A percentile compares a stretch with the other conserved stretches of the same genome.
Evolutionary conservation across 108 stramenopile genomes (phyloP).

Genomic region (Licmophora abbreviata): DNA sequence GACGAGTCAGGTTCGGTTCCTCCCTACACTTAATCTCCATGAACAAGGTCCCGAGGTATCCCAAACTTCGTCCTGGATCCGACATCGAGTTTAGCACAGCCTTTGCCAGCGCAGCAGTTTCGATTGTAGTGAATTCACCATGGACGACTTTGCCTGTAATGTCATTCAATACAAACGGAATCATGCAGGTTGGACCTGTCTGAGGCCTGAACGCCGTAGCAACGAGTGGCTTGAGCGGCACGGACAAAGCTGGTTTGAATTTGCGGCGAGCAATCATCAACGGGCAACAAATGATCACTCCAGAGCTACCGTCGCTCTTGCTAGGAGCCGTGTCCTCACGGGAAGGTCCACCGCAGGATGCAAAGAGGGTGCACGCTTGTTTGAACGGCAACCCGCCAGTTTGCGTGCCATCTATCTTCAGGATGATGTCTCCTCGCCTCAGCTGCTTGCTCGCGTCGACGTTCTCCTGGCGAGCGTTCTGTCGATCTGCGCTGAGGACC

Average conservation of each 20-base stretch:
- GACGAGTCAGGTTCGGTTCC: too few relatives aligned
- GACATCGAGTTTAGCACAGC: too few relatives aligned
- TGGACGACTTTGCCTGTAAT: background rate
- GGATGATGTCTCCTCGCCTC: constrained; percentile 58
- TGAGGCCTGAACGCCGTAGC: too few relatives aligned
- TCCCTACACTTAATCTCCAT: too few relatives aligned
- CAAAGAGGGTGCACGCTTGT: constrained; percentile 44
- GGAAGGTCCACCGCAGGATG: constrained; percentile 1
- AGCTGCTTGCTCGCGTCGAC: constrained; percentile 12
- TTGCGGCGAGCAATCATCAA: background rate
- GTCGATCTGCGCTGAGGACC: constrained; percentile 40
- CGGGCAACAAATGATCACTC: background rate
- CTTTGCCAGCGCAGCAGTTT: too few relatives aligned
- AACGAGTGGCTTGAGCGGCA: too few relatives aligned
- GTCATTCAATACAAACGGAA: too few relatives aligned
- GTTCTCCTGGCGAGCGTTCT: constrained; percentile 23
- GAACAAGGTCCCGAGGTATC: too few relatives aligned
- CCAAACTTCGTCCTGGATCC: constrained; percentile 2
- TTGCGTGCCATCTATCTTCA: constrained; percentile 37
- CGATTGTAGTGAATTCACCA: too few relatives aligned
- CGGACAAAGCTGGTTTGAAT: background rate
- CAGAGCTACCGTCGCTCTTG: background rate
- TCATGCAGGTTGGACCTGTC: too few relatives aligned
- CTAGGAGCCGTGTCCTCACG: background rate
- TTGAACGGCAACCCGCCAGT: constrained; percentile 41